A percentile compares a stretch with the other conserved stretches of the same genome.
Evolutionary conservation across 1,284 basidiomycete genomes (phyloP).

Genomic region (Microbotryum lychnidis-dioicae): DNA sequence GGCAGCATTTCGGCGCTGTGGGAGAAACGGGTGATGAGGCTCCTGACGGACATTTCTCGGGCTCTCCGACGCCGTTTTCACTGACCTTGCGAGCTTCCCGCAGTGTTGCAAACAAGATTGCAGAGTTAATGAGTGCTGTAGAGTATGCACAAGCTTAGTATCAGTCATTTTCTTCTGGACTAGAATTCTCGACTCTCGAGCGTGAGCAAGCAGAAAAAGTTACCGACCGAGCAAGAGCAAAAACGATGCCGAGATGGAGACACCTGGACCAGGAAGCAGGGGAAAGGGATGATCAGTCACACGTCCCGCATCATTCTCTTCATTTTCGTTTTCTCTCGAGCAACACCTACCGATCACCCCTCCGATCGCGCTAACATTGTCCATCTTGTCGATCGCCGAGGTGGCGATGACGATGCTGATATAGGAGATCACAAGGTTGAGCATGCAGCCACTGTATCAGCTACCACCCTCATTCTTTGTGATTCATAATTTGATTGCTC

Average conservation of each 20-base stretch:
- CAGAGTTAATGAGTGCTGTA: constrained; percentile 38
- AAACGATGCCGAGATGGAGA: constrained; percentile 39
- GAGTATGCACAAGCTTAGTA: not conserved
- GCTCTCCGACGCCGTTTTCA: too few species aligned
- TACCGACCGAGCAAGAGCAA: constrained; percentile 37
- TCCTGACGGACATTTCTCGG: too few species aligned
- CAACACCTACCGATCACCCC: constrained; percentile 36
- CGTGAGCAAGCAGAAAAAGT: not conserved
- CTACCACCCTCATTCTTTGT: not conserved
- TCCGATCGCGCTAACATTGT: constrained; percentile 37
- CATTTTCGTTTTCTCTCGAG: not conserved
- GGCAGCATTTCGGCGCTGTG: too few species aligned
- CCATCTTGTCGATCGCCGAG: constrained; percentile 35
- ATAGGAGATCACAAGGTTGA: not conserved
- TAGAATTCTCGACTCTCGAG: too few species aligned
- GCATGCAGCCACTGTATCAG: too few species aligned
- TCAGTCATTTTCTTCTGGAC: too few species aligned
- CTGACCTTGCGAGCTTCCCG: constrained; percentile 13
- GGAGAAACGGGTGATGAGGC: too few species aligned
- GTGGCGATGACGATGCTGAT: constrained; percentile 27
- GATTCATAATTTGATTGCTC: not conserved
- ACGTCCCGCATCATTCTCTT: not conserved
- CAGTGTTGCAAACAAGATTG: constrained; percentile 36
- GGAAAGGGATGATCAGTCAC: not conserved
- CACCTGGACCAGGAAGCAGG: constrained; percentile 8